phyloP scores from a whole-genome alignment of 2,329 filamentous ascomycete species.

The Calonectria hawksworthii region DNA sequence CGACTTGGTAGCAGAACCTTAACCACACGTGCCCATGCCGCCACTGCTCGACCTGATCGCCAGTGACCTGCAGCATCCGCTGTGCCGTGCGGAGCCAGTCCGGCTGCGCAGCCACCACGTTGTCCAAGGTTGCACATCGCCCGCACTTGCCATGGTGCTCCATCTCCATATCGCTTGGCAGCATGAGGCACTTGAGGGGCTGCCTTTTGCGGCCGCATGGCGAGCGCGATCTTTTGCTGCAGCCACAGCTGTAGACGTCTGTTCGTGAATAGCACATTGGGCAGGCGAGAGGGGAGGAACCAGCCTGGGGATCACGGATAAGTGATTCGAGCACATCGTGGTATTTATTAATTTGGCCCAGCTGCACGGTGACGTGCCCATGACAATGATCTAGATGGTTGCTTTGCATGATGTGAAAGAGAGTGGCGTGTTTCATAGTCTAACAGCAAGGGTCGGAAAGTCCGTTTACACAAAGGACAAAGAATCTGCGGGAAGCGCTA shows the following conservation, averaged over 20 bases:
- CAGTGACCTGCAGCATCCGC: not conserved
- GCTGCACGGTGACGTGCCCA: not conserved
- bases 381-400: not conserved
- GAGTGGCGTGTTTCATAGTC: not conserved
- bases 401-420: not conserved
- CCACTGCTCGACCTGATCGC: slow-evolving; percentile 2
- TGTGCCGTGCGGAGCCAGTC: not conserved
- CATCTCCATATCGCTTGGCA: slow-evolving; percentile 3
- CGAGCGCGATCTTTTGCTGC: slow-evolving; percentile 44
- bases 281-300: not conserved
- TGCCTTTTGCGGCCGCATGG: slow-evolving; percentile 38
- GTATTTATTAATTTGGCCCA: not conserved
- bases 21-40: slow-evolving; percentile 3
- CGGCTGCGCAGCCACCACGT: not conserved
- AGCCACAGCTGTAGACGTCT: slow-evolving; percentile 44
- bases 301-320: not conserved
- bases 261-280: slow-evolving; percentile 23
- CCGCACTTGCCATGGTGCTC: not conserved
- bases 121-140: not conserved
- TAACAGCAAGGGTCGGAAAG: not conserved
- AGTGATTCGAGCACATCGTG: not conserved
- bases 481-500: not conserved
- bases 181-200: slow-evolving; percentile 4
- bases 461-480: not conserved
- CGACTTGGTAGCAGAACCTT: not conserved